Evolutionary conservation across 1,284 basidiomycete genomes (phyloP).

Genomic region (Laetiporus sulphureus): DNA sequence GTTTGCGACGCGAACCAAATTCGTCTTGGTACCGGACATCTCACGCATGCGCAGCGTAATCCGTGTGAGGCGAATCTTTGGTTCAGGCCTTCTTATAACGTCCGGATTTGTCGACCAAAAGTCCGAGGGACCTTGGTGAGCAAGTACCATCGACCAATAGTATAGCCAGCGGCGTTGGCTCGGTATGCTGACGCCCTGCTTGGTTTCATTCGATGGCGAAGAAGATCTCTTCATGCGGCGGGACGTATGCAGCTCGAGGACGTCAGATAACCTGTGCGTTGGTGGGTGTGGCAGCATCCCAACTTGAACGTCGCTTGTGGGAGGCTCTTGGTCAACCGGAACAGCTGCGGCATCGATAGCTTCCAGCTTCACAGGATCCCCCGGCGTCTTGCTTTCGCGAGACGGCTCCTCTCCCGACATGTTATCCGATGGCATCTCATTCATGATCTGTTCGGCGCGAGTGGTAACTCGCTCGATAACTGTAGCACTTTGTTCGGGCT

Average conservation of each 20-base stretch:
- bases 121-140: conserved; percentile 42
- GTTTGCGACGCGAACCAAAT: conserved; percentile 50
- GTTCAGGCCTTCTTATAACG: conserved; percentile 14
- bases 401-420: no score
- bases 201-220: conserved; percentile 35
- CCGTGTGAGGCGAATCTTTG: conserved; percentile 37
- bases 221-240: conserved; percentile 57
- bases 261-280: conserved; percentile 38
- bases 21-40: conserved; percentile 40
- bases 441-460: conserved; percentile 45
- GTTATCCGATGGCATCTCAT: conserved; percentile 37
- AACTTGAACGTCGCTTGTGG: not conserved
- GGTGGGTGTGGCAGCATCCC: not conserved
- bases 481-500: conserved; percentile 40
- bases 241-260: conserved; percentile 63
- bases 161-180: conserved; percentile 67
- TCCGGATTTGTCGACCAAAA: conserved; percentile 33
- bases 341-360: conserved; percentile 10
- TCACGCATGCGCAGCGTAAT: conserved; percentile 55
- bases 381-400: no score
- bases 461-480: conserved; percentile 24
- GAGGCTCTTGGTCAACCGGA: not conserved
- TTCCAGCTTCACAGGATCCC: no score
- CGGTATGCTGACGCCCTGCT: conserved; percentile 70
- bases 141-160: conserved; percentile 67